These are phyloP conservation scores for Pisolithus sp. DNA, from an alignment of 768 basidiomycete species.

Conservation along the genomic window DNA sequence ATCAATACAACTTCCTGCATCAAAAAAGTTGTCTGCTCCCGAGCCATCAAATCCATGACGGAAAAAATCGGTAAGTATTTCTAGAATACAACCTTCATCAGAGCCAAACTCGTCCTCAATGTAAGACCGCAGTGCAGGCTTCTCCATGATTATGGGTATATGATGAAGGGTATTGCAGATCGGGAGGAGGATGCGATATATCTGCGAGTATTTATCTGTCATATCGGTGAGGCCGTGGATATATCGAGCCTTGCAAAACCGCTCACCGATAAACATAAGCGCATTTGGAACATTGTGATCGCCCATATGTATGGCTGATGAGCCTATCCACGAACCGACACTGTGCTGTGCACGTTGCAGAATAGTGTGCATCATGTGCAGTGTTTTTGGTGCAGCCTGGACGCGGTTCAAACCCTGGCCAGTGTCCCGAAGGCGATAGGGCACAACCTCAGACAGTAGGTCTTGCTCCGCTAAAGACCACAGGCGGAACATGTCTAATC, in stretches of 20 bases:
- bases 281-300: constrained; percentile 62
- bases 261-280: constrained; percentile 71
- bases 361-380: constrained; percentile 86
- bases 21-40: constrained; percentile 88
- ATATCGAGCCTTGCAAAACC: background rate
- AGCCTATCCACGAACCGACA: constrained; percentile 81
- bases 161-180: constrained; percentile 78
- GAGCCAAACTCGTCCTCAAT: constrained; percentile 82
- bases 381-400: constrained; percentile 80
- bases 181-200: constrained; percentile 83
- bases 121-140: constrained; percentile 67
- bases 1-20: constrained; percentile 81
- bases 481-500: constrained; percentile 78
- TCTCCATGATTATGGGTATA: constrained; percentile 58
- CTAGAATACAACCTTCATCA: constrained; percentile 55
- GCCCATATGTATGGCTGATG: constrained; percentile 85
- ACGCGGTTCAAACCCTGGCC: constrained; percentile 90
- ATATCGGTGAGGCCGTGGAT: background rate
- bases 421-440: constrained; percentile 81
- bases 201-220: constrained; percentile 81
- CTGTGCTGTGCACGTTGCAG: constrained; percentile 77
- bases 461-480: constrained; percentile 82
- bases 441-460: constrained; percentile 63
- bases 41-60: constrained; percentile 85
- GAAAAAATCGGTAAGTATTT: constrained; percentile 81